A percentile compares a stretch with the other conserved stretches of the same genome.
phyloP scores from a whole-genome alignment of 139 green algal species.

The Tetradesmus obliquus region DNA sequence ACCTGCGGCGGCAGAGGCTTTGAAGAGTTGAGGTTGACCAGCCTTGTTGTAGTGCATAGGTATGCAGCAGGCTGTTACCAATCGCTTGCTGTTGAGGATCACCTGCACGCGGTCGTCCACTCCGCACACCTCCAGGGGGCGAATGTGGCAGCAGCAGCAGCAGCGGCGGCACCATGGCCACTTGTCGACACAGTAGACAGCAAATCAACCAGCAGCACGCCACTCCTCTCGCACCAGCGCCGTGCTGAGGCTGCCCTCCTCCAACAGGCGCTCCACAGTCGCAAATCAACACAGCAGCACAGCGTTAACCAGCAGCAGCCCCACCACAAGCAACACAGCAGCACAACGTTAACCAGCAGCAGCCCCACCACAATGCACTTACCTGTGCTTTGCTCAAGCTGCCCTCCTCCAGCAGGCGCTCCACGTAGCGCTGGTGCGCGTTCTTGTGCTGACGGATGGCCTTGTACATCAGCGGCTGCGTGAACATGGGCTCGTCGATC shows the following conservation, averaged over 20 bases:
- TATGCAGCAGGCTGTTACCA: conserved; percentile 18
- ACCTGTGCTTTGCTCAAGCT: conserved; percentile 38
- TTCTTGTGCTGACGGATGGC: conserved; percentile 82
- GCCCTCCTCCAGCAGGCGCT: conserved; percentile 85
- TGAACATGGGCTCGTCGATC: conserved; percentile 99
- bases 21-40: no score
- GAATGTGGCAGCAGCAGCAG: neutral
- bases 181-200: no score
- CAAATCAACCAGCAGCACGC: no score
- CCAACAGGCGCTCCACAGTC: conserved; percentile 74
- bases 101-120: neutral
- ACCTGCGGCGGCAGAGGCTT: conserved; percentile 61
- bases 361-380: neutral
- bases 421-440: conserved; percentile 79
- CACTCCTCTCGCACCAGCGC: neutral
- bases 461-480: conserved; percentile 98
- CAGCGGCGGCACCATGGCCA: no score
- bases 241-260: conserved; percentile 60
- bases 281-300: neutral
- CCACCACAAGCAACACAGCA: neutral
- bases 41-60: no score
- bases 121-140: neutral
- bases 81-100: no score
- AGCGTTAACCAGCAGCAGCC: neutral
- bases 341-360: neutral